Evolutionary conservation across 192 early-diverging fungal species (phyloP), one percentile per base, ranked within the genome.

Genomic region (Endogone sp.): DNA sequence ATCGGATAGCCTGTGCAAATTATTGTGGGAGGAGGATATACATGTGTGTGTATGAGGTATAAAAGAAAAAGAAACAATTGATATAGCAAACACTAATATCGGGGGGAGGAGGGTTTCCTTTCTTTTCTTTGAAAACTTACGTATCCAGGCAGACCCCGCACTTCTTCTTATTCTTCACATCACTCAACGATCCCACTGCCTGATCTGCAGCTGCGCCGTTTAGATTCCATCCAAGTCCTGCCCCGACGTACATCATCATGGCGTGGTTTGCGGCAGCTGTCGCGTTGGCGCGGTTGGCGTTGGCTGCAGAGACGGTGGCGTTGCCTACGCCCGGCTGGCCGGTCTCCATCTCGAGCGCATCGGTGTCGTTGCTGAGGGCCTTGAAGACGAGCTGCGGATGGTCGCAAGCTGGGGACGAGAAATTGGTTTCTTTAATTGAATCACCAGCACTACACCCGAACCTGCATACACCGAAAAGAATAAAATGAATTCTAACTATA

Each of bases 321-420:
- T 16, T 31, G 20, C 23, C 67, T 49, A 32, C 8, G 55, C 54
- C 31, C 56, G 56, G 1, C 22, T 60, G 59, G 22, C 59, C 59
- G 2, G 69, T 59, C 29, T 70, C 37, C 21, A 77, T 30, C 26
- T 68, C 69, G 13, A 72, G 20, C 2, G 55, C 60, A 65, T 79
- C 77, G 4, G 56, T 61, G 57, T 79, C 77, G 13, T 59, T 60
- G n/a, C 49, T 62, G 30, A 79, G 62, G n/a, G 69, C 49, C 21
- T 81, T 72, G 11, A 74, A 27, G 22, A 80, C 76, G 21, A 82
- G 67, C 27, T 67, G 60, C 3, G 81, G 81, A 56, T 73, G 77
- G 61, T 74, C 63, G 62, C 67, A 78, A 27, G 66, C 75, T 77
- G 65, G 4, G 24, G 29, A 21, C n/a, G 27, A 13, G 60, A 32